A percentile compares a stretch with the other conserved stretches of the same genome.
Evolutionary conservation across 2,329 filamentous ascomycete species (phyloP).

Genomic region (Neonectria magnoliae): DNA sequence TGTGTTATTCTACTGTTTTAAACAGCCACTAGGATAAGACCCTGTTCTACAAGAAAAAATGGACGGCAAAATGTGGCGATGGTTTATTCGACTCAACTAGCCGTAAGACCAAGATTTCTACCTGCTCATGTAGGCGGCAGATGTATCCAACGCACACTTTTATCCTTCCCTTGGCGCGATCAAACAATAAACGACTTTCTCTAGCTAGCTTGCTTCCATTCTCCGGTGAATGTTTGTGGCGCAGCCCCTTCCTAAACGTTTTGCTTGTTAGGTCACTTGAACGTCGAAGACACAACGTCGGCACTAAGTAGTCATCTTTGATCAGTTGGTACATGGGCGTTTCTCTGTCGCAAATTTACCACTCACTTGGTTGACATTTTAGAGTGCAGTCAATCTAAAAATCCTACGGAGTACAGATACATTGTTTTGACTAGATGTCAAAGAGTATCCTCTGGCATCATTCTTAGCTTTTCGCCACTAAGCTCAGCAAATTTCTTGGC

Average conservation of each 20-base stretch:
- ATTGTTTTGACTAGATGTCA: not conserved
- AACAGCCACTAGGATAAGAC: not conserved
- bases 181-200: not conserved
- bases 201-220: not conserved
- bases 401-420: not conserved
- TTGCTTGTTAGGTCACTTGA: too few relatives aligned
- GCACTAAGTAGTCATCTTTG: too few relatives aligned
- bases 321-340: not conserved
- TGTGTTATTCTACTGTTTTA: not conserved
- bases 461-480: conserved; percentile 53
- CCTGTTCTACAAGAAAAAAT: too few relatives aligned
- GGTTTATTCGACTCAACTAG: too few relatives aligned
- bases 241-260: not conserved
- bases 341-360: too few relatives aligned
- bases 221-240: not conserved
- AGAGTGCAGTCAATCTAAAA: too few relatives aligned
- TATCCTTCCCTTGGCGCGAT: not conserved
- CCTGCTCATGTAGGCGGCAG: too few relatives aligned
- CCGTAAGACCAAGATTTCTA: too few relatives aligned
- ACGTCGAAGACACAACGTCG: too few relatives aligned
- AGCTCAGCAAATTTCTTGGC: conserved; percentile 69
- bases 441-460: conserved; percentile 36
- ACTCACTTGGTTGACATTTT: too few relatives aligned
- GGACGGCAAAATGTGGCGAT: too few relatives aligned
- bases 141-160: not conserved